Base-by-base conservation (phyloP, 768 basidiomycete genomes). In the Cystofilobasidium bisporidii region DNA sequence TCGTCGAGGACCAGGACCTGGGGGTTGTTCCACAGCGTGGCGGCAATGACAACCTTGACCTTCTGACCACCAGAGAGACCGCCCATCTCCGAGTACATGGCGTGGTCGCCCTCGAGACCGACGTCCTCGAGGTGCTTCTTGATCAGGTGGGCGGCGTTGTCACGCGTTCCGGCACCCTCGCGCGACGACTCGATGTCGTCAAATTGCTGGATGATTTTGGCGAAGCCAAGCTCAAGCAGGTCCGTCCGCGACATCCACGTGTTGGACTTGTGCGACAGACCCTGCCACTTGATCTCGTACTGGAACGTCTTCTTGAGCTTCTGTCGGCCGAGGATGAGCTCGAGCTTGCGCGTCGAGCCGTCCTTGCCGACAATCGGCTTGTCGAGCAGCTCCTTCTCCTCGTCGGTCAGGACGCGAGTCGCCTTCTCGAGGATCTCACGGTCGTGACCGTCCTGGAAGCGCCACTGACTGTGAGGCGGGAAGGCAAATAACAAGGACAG, bases 381-480 rank as follows among this genome's bases (percentile, higher is more conserved):
- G 62, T 93, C 89, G 71, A 93, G 79, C 61, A 87, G 71, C 3
- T 79, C 81, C 76, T 86, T 84, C 74, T 97, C 94, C 75, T 89
- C 92, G 33, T 84, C 82, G n/a, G 89, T 88, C 71, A 98, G 78
- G n/a, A 84, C 84, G 69, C 94, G 90, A 5, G 91, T 92, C 8
- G 83, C 85, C 78, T 97, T 96, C 78, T 93, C 90, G 71, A 96
- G 73, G 41, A 94, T 79, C 79, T 98, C 93, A 71, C 91, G 88
- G 82, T 98, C 93, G 78, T 94, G 88, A 59, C 93, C 94, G 77
- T 96, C 93, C 76, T 97, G 93, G 84, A 92, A 98, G 73, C 93
- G 88, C 93, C 93, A 98, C 79, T 96, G 91, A 73, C 76, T 78
- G 69, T 32, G 47, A 28, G 56, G n/a, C n/a, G n/a, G n/a, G n/a